Evolutionary conservation across 2,329 filamentous ascomycete genomes (phyloP), one percentile per base, ranked within the genome.

Genomic region (Hymenoscyphus repandus): DNA sequence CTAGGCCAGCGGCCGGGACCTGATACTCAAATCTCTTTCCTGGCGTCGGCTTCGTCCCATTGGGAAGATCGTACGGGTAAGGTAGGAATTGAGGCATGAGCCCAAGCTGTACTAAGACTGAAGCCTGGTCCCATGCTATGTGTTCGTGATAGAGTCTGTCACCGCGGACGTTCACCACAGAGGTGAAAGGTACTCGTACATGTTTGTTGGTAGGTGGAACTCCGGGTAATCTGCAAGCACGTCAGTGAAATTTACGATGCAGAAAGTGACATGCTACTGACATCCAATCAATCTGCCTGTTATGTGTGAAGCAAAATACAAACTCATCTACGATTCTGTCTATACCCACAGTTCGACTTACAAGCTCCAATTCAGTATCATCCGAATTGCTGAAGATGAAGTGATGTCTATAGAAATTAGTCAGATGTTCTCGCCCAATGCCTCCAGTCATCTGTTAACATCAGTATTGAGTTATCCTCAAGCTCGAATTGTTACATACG

Each of bases 291-390:
- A 88, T 70, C n/a, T 74, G 70, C 13, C 68, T 73, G 50, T 79
- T 73, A 58, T 88, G 85, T 0, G 82, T 86, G 47, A 85, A 78
- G 18, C 72, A 76, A 63, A 80, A 80, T 15, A 86, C 72, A 55
- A 88, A 87, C 62, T 88, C 85, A 55, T 88, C 85, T 2, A 88
- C 76, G 0, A 91, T 76, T 0, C 86, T 76, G 60, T 91, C 86
- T 0, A 84, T 76, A 0, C 86, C 86, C 0, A 90, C 71, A 0
- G 85, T 90, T 0, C 87, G 78, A 53, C 82, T 87, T 31, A 90
- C 74, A 1, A 90, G 76, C 60, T 89, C 82, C 2, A 91, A 70
- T 3, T 72, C 70, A 0, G 83, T 82, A 56, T 90, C 86, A 0
- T 72, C 73, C 0, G 87, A 80, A 55, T 91, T 92, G 51, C 74